Evolutionary conservation across 768 basidiomycete species (phyloP), one percentile per base, ranked within the genome.

Genomic region (Pisolithus microcarpus): DNA sequence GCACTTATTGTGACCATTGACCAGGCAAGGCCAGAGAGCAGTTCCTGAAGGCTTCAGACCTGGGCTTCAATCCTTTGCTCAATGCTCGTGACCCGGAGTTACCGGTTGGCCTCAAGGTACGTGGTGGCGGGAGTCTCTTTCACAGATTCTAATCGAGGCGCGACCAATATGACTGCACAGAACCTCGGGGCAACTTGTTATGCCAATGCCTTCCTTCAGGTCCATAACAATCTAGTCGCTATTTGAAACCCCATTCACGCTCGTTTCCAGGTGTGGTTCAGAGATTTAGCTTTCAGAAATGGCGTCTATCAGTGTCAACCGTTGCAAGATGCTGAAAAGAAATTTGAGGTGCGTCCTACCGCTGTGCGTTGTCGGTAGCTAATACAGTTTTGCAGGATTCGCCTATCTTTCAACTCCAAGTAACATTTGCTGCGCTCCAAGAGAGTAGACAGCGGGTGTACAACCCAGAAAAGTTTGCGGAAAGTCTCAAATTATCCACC

Each of bases 181-280:
- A 97, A 98, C 65, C 79, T 98, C 18, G 95, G 95, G 4, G 94
- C 94, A 16, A 97, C 95, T 4, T 98, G 95, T 64, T 98, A 97
- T 58, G 93, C 91, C 53, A 96, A 96, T 65, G 91, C 91, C 18
- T 96, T 88, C 55, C 75, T 98, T 42, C 94, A 98, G 72, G 91
- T 86, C 58, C 36, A 62, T 60, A 31, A 26, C n/a, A 44, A 28
- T 28, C 42, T 19, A 31, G 31, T 31, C n/a, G 28, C 52, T 43
- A 23, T n/a, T 15, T 16, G 10, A 7, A 16, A 45, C 43, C 44
- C 52, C 46, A 49, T 56, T 37, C 58, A 43, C 28, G 19, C 46
- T 45, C 19, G 7, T 18, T 24, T 45, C 2, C 50, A 94, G 90
- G 87, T 95, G 11, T 97, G 95, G 95, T 96, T 82, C 66, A 84